Evolutionary conservation across 495 filamentous ascomycete species (phyloP).

Genomic region (Ascodesmis nigricans): DNA sequence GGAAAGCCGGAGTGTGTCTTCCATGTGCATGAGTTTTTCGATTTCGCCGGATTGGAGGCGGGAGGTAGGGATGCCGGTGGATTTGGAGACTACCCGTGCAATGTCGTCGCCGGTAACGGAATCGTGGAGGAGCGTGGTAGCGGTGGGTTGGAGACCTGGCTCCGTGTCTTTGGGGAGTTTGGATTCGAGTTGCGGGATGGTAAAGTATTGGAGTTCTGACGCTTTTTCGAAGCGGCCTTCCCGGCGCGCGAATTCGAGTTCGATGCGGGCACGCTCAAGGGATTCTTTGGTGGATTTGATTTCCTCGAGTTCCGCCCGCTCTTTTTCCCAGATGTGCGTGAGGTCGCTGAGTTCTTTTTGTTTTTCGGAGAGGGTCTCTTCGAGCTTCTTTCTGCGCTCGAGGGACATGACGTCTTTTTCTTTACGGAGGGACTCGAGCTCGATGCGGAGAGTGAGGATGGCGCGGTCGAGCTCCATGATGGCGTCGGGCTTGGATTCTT

Average conservation of each 20-base stretch:
- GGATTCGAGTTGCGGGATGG: constrained; percentile 56
- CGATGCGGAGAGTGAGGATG: constrained; percentile 94
- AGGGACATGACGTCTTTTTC: constrained; percentile 74
- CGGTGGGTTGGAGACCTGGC: constrained; percentile 21
- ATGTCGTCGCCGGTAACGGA: constrained; percentile 89
- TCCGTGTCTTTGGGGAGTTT: constrained; percentile 60
- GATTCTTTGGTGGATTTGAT: constrained; percentile 72
- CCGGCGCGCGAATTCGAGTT: constrained; percentile 70
- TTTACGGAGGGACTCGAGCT: constrained; percentile 84
- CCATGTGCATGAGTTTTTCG: constrained; percentile 84
- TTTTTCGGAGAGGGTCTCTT: constrained; percentile 47
- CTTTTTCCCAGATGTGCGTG: constrained; percentile 71
- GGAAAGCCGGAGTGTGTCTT: constrained; percentile 63
- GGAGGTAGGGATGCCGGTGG: constrained; percentile 77
- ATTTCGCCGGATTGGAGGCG: constrained; percentile 83
- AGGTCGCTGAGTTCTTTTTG: constrained; percentile 45
- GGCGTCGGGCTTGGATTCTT: constrained; percentile 88
- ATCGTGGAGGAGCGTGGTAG: constrained; percentile 59
- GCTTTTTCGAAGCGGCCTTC: constrained; percentile 80
- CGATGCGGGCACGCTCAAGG: constrained; percentile 60
- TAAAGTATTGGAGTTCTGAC: constrained; percentile 66
- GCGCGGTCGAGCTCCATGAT: constrained; percentile 77
- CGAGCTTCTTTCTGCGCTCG: constrained; percentile 71
- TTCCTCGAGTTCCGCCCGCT: constrained; percentile 57
- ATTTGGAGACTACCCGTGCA: constrained; percentile 65